Evolutionary conservation across 2,329 filamentous ascomycete species (phyloP).

Genomic region (Coleophoma cylindrospora): DNA sequence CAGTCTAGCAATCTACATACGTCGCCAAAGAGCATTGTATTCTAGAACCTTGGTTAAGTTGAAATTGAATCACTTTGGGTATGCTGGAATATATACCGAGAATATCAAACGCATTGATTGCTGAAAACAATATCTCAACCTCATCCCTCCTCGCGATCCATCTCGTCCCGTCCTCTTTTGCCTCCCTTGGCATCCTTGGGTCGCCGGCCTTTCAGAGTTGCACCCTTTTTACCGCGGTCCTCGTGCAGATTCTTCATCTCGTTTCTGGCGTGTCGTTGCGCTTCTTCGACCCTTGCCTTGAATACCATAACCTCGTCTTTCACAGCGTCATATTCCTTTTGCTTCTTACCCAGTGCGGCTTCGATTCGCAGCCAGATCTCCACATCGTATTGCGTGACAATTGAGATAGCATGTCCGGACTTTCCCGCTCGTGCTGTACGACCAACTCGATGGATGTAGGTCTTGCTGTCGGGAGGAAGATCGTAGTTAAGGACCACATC

Average conservation of each 20-base stretch:
- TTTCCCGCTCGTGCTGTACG: conserved; percentile 85
- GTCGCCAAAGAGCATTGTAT: no score
- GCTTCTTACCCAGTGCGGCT: conserved; percentile 71
- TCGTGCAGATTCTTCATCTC: conserved; percentile 81
- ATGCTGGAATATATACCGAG: no score
- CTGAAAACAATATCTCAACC: no score
- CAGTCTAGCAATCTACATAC: no score
- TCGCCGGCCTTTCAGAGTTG: conserved; percentile 44
- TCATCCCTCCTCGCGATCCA: conserved; percentile 30
- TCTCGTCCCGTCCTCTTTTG: conserved; percentile 45
- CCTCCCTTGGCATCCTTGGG: conserved; percentile 31
- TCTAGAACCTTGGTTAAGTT: no score
- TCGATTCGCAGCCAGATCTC: conserved; percentile 81
- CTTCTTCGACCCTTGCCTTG: conserved; percentile 72
- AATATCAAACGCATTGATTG: no score
- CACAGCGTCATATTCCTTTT: conserved; percentile 62
- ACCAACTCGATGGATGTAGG: conserved; percentile 85
- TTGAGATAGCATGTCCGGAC: conserved; percentile 71
- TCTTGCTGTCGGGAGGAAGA: conserved; percentile 79
- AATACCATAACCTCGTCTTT: conserved; percentile 87
- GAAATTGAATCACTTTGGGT: no score
- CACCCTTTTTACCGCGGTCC: conserved; percentile 47
- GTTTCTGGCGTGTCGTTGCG: conserved; percentile 70
- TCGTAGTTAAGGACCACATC: conserved; percentile 86
- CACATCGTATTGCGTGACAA: conserved; percentile 85